Evolutionary conservation across 352 stramenopile genomes (phyloP), one percentile per base, ranked within the genome.

Genomic region (Thraustochytrium striatum): DNA sequence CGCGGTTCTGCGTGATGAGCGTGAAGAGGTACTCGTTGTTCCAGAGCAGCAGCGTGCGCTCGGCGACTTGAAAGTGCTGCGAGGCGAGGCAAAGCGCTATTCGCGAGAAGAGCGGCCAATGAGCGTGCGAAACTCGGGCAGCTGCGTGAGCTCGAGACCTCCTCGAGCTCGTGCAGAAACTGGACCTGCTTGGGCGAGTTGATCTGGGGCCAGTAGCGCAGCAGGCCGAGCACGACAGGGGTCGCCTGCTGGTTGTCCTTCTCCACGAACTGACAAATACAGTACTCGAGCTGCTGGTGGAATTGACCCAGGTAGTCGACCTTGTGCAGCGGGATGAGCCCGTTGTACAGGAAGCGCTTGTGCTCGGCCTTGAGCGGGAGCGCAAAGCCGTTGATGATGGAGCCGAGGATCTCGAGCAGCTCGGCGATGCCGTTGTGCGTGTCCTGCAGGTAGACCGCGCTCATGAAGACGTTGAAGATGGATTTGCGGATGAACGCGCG

Each of bases 311-410:
- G 91, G 73, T 91, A 97, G 82, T 97, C 97, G 39, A 95, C 94
- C 86, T 99, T 99, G 89, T 99, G 96, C 72, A 99, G 88, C 16
- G 96, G 96, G 81, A 98, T 96, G 25, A 99, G 87, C 33, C 93
- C 94, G 55, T 91, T 87, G 33, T 96, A 83, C 0, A 98, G 88
- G 81, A 98, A 98, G 78, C 96, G 90, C 83, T 97, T 87, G 86
- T 99, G 96, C 84, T 99, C 96, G 41, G 93, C 90, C 81, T 98
- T 98, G 21, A 99, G 87, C 16, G 96, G 96, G 86, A 98, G 96
- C 13, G 96, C 96, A 85, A 99, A 99, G 1, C 96, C 96, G 85
- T 99, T 99, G 81, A 99, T 99, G 85, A 99, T 99, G 79, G 87
- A 96, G 44, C 94, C 96, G 7, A 99, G 84, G 83, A 99, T 99